Evolutionary conservation across 805 yeast genomes (phyloP), one percentile per base, ranked within the genome.

Genomic region (Metschnikowia cubensis): DNA sequence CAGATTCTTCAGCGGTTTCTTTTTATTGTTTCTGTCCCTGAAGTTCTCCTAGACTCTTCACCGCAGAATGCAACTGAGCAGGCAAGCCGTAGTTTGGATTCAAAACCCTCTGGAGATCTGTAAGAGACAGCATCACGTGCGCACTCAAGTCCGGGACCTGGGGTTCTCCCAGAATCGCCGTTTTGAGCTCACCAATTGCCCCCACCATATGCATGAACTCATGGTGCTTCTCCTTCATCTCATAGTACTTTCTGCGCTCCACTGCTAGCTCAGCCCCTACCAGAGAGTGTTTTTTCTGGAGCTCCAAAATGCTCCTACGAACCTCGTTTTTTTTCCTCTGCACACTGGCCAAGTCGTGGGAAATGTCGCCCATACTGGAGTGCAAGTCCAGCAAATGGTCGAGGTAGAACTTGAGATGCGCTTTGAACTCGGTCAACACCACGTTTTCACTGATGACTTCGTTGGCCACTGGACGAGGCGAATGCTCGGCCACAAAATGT

Each of bases 231-330:
- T 50, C 46, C 51, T 57, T 55, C 38, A 54, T 48, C 3, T 51
- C 49, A 14, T 55, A 57, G 48, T 60, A 62, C 5, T 53, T 52
- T 2, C 46, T 37, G 44, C 76, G 55, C 13, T 69, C 51, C 25
- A 53, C 47, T 49, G 67, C 67, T 34, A 71, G 58, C 37, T 68
- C 63, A 29, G 64, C 57, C 0, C 73, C 75, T 8, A 73, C 68
- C 2, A 48, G 46, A 6, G 65, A 54, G 50, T 73, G 76, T 13
- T 60, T 51, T 34, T 63, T 53, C 47, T 65, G 53, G 15, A 71
- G 43, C n/a, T 69, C 66, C 45, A 58, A 60, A 5, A 71, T 69
- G 42, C 60, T 56, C 13, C 56, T 48, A 45, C 78, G 55, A 17
- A 62, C 48, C 13, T 61, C 65, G 47, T 68, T 66, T 50, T 73